phyloP scores from a whole-genome alignment of 441 rosid species.

The Biscutella laevigata region DNA sequence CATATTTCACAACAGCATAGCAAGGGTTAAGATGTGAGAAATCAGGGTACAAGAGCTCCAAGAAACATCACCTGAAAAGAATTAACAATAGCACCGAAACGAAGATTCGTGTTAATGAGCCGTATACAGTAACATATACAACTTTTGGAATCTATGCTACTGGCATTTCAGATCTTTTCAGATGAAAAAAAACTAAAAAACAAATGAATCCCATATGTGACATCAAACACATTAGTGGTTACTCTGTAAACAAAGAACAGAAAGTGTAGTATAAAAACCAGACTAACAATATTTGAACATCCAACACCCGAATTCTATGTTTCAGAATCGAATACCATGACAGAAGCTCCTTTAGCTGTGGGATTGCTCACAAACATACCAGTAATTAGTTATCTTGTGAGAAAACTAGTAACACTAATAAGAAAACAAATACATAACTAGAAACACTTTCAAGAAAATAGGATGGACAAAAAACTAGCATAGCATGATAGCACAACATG shows the following conservation, averaged over 20 bases:
- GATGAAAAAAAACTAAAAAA: not conserved
- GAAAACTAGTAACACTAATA: constrained; percentile 2
- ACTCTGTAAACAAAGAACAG: not conserved
- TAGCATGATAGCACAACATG: too few relatives aligned
- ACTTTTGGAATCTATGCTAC: not conserved
- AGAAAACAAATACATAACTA: not conserved
- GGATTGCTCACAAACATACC: constrained; percentile 17
- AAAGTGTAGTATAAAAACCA: not conserved
- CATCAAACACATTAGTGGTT: constrained; percentile 4
- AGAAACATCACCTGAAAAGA: constrained; percentile 84
- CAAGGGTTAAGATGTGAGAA: constrained; percentile 95
- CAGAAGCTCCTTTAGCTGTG: constrained; percentile 21
- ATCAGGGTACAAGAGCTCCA: constrained; percentile 84
- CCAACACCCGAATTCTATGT: constrained; percentile 4
- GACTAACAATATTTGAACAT: constrained; percentile 1
- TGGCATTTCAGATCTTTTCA: not conserved
- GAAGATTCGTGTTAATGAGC: constrained; percentile 34
- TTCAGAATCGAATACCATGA: constrained; percentile 17
- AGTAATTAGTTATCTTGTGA: constrained; percentile 13
- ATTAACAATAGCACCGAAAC: constrained; percentile 43
- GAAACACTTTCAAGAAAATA: not conserved
- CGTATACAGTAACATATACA: constrained; percentile 19
- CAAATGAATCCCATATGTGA: not conserved
- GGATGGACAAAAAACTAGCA: not conserved
- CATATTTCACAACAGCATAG: constrained; percentile 95